A percentile compares a stretch with the other conserved stretches of the same genome.
Conservation (phyloP, 1,284 basidiomycete genomes). For the Lentinus polychrous region DNA sequence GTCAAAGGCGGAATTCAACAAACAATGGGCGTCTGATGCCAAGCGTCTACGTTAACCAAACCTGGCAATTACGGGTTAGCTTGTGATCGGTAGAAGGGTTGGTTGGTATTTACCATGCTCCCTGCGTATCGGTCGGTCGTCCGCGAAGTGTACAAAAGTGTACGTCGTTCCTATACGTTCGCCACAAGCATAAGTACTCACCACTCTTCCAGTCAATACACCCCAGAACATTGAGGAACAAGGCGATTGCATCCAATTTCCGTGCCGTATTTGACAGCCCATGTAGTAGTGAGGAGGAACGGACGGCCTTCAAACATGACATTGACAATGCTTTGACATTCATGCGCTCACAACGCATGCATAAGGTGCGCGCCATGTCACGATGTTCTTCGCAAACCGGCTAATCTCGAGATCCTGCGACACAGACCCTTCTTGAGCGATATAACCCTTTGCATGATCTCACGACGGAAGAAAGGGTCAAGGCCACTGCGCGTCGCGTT, state of each 20-base stretch:
- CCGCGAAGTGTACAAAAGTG: slow-evolving; percentile 37
- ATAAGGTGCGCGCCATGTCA: slow-evolving; percentile 34
- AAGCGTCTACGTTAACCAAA: too few relatives aligned
- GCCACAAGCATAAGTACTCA: slow-evolving; percentile 10
- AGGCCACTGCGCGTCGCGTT: slow-evolving; percentile 81
- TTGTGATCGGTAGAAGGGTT: too few relatives aligned
- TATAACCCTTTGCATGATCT: slow-evolving; percentile 85
- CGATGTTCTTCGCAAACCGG: background rate
- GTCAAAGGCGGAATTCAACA: too few relatives aligned
- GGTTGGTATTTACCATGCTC: too few relatives aligned
- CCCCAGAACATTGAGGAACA: slow-evolving; percentile 38
- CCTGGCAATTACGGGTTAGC: too few relatives aligned
- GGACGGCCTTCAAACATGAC: slow-evolving; percentile 35
- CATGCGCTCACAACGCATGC: slow-evolving; percentile 58
- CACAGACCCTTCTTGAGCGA: slow-evolving; percentile 65
- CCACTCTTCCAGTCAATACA: slow-evolving; percentile 33
- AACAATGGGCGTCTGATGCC: too few relatives aligned
- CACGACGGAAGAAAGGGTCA: slow-evolving; percentile 70
- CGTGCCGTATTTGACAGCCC: slow-evolving; percentile 50
- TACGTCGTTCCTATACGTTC: slow-evolving; percentile 17
- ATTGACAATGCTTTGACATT: slow-evolving; percentile 67
- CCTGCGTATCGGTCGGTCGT: slow-evolving; percentile 36
- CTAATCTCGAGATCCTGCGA: slow-evolving; percentile 4
- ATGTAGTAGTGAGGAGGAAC: slow-evolving; percentile 20
- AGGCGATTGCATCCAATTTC: slow-evolving; percentile 41